Conservation (phyloP, 2,329 filamentous ascomycete genomes). For the Eutypella sp. region DNA sequence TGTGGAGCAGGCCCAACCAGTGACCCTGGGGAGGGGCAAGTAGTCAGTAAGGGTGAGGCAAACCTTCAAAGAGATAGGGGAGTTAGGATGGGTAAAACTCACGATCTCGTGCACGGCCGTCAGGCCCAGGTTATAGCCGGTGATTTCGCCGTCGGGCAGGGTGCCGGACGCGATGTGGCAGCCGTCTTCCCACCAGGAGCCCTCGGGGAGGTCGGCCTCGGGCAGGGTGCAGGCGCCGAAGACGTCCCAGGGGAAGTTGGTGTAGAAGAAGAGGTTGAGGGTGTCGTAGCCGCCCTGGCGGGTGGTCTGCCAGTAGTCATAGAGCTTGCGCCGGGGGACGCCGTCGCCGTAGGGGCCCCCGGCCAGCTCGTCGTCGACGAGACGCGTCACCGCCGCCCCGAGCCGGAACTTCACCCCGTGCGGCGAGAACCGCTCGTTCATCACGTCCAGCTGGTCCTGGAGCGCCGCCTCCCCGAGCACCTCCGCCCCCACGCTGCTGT, state of each 20-base stretch:
- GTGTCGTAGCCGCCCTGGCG: slow-evolving; percentile 3
- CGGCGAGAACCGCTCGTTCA: neutral
- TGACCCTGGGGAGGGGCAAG: slow-evolving; percentile 15
- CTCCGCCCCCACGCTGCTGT: neutral
- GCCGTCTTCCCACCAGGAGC: slow-evolving; percentile 1
- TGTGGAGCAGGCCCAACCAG: slow-evolving; percentile 33
- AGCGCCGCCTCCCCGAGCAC: neutral
- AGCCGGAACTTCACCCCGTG: slow-evolving; percentile 3
- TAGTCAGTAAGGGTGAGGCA: neutral
- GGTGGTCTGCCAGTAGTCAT: slow-evolving; percentile 1
- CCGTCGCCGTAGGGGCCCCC: neutral
- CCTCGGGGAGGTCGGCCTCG: slow-evolving; percentile 5
- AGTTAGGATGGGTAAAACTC: neutral
- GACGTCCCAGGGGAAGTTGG: slow-evolving; percentile 8
- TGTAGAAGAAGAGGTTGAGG: slow-evolving; percentile 9
- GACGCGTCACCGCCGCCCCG: neutral
- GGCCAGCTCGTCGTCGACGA: slow-evolving; percentile 3
- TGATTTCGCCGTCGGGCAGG: slow-evolving; percentile 9
- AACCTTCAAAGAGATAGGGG: neutral
- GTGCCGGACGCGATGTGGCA: slow-evolving; percentile 13
- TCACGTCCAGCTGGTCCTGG: slow-evolving; percentile 1
- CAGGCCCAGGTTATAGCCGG: slow-evolving; percentile 23
- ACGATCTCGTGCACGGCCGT: slow-evolving; percentile 28
- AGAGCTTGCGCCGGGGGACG: neutral
- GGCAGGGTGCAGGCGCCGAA: slow-evolving; percentile 5